These are phyloP conservation scores for Monosporascus sp. DNA, from an alignment of 2,329 filamentous ascomycete species.

Conservation along the genomic window DNA sequence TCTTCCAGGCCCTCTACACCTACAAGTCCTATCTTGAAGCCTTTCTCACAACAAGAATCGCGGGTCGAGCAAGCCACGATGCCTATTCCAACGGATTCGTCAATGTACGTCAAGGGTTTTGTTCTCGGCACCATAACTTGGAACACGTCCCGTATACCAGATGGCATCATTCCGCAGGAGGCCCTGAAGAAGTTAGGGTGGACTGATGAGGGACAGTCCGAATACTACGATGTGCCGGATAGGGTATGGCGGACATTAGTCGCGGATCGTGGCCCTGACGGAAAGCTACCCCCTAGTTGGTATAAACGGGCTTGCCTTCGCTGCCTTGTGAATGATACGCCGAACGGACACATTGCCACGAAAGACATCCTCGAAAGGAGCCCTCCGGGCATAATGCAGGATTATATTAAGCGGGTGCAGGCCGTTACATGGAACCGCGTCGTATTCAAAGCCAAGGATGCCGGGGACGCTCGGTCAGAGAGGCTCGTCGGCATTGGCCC, in stretches of 20 bases:
- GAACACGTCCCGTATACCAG: slow-evolving; percentile 1
- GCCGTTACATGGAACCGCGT: slow-evolving; percentile 8
- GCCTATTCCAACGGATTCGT: neutral
- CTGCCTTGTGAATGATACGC: slow-evolving; percentile 1
- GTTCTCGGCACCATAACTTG: neutral
- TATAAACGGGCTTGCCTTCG: slow-evolving; percentile 7
- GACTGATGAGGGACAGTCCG: neutral
- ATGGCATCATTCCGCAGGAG: slow-evolving; percentile 2
- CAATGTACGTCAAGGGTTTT: neutral
- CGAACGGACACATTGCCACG: slow-evolving; percentile 1
- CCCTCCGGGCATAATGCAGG: slow-evolving; percentile 1
- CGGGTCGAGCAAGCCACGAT: too few relatives aligned
- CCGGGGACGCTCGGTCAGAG: neutral
- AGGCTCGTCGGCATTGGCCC: slow-evolving; percentile 3
- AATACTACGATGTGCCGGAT: slow-evolving; percentile 6
- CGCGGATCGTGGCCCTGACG: slow-evolving; percentile 6
- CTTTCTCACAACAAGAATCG: too few relatives aligned
- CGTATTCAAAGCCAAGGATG: slow-evolving; percentile 1
- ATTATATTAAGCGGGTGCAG: slow-evolving; percentile 7
- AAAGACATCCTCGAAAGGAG: slow-evolving; percentile 2
- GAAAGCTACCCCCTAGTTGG: slow-evolving; percentile 3
- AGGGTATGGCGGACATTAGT: slow-evolving; percentile 10
- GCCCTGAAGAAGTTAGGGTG: neutral
- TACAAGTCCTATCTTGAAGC: too few relatives aligned
- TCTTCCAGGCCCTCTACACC: too few relatives aligned